phyloP scores from a whole-genome alignment of 805 yeast genomes.

The Saccharomycopsis vini region DNA sequence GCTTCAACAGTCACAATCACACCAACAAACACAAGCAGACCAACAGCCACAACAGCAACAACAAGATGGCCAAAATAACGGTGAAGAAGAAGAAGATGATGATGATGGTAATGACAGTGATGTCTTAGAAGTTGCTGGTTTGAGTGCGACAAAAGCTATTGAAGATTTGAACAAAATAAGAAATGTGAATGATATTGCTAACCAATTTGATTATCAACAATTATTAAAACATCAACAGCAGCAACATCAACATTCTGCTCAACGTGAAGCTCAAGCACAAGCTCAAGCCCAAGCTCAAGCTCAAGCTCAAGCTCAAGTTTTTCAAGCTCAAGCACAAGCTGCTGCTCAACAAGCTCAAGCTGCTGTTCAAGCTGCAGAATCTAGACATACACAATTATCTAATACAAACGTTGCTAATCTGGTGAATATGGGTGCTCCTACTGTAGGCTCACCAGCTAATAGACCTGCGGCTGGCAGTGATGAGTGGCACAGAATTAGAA shows the following conservation, averaged over 20 bases:
- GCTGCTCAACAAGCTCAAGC: not conserved
- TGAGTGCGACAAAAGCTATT: conserved; percentile 9
- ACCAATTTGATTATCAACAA: conserved; percentile 25
- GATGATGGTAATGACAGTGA: not conserved
- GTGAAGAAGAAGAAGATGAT: not conserved
- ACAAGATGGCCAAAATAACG: not conserved
- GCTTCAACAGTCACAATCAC: too few species aligned
- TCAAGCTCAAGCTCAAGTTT: conserved; percentile 13
- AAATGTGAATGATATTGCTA: not conserved
- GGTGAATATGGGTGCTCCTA: conserved; percentile 17
- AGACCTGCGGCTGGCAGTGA: conserved; percentile 27
- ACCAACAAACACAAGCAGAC: too few species aligned
- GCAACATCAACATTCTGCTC: too few species aligned
- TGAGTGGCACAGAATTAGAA: conserved; percentile 76
- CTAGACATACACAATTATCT: not conserved
- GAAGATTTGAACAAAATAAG: conserved; percentile 13
- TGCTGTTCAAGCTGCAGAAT: not conserved
- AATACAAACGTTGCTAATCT: not conserved
- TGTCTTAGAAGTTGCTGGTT: not conserved
- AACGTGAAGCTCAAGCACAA: not conserved
- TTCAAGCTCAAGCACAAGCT: conserved; percentile 1
- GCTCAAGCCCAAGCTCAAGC: conserved; percentile 10
- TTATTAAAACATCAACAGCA: conserved; percentile 2
- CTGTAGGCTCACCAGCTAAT: too few species aligned
- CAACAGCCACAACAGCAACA: not conserved